Evolutionary conservation across 2,329 filamentous ascomycete species (phyloP).

Genomic region (Grosmannia serpens): DNA sequence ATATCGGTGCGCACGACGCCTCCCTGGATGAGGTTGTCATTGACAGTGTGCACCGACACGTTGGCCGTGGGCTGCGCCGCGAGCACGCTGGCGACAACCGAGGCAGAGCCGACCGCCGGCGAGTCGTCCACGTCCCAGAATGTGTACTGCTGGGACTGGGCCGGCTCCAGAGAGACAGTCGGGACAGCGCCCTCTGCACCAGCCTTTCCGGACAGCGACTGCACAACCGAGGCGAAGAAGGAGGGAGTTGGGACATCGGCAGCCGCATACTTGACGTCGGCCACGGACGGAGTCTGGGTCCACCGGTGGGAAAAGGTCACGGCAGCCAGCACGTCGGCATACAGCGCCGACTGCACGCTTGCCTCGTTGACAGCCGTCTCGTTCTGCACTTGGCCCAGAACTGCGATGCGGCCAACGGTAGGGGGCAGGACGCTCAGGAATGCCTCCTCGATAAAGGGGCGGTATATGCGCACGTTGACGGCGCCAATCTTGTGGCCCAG

Average conservation of each 20-base stretch:
- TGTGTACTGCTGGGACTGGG: conserved; percentile 66
- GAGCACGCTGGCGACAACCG: conserved; percentile 44
- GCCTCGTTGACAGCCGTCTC: conserved; percentile 61
- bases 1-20: conserved; percentile 78
- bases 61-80: conserved; percentile 62
- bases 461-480: conserved; percentile 85
- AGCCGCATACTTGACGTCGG: conserved; percentile 85
- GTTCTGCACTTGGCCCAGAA: conserved; percentile 79
- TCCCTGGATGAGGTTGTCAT: conserved; percentile 57
- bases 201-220: conserved; percentile 35
- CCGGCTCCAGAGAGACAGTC: conserved; percentile 22
- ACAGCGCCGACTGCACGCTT: conserved; percentile 72
- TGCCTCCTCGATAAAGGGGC: conserved; percentile 88
- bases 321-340: conserved; percentile 80
- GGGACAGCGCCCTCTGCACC: conserved; percentile 24
- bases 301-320: conserved; percentile 62
- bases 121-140: conserved; percentile 90
- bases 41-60: conserved; percentile 49
- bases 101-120: conserved; percentile 50
- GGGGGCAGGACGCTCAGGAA: conserved; percentile 74
- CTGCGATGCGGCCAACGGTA: conserved; percentile 63
- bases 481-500: conserved; percentile 72
- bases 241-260: conserved; percentile 44
- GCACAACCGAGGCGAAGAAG: conserved; percentile 37
- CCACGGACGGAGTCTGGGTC: conserved; percentile 49